phyloP scores from a whole-genome alignment of 495 filamentous ascomycete species.

The Hypomontagnella monticulosa region DNA sequence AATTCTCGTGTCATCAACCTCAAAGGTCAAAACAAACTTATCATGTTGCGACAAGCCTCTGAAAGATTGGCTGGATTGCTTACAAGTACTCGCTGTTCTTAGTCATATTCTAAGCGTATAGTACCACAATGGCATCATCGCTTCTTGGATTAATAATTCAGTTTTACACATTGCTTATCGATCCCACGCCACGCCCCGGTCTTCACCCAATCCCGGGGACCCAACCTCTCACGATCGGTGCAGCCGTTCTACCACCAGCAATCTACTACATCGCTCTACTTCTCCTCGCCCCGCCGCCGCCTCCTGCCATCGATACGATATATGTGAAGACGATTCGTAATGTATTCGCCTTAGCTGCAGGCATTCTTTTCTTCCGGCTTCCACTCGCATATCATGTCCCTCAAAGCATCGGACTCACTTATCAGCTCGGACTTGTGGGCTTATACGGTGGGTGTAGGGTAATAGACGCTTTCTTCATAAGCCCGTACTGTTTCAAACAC shows the following conservation, averaged over 20 bases:
- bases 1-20: not conserved
- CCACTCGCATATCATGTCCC: slow-evolving; percentile 34
- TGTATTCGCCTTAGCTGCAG: slow-evolving; percentile 26
- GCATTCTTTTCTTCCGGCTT: slow-evolving; percentile 30
- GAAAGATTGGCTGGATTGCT: not conserved
- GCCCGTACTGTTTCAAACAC: slow-evolving; percentile 31
- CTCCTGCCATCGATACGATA: slow-evolving; percentile 16
- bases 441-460: slow-evolving; percentile 34
- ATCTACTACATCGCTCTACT: slow-evolving; percentile 30
- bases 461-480: slow-evolving; percentile 35
- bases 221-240: slow-evolving; percentile 24
- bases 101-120: not conserved
- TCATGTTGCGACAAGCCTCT: not conserved
- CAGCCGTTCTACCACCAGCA: slow-evolving; percentile 25
- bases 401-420: slow-evolving; percentile 36
- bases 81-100: not conserved
- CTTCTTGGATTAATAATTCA: slow-evolving; percentile 3
- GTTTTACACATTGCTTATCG: slow-evolving; percentile 2
- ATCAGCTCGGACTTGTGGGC: slow-evolving; percentile 34
- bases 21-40: slow-evolving; percentile 1
- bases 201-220: slow-evolving; percentile 34
- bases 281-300: slow-evolving; percentile 33
- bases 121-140: slow-evolving; percentile 2
- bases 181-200: slow-evolving; percentile 22
- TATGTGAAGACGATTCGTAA: slow-evolving; percentile 23